These are phyloP conservation scores for Limnomonas spitsbergensis DNA, from an alignment of 139 green algal species.

Conservation along the genomic window DNA sequence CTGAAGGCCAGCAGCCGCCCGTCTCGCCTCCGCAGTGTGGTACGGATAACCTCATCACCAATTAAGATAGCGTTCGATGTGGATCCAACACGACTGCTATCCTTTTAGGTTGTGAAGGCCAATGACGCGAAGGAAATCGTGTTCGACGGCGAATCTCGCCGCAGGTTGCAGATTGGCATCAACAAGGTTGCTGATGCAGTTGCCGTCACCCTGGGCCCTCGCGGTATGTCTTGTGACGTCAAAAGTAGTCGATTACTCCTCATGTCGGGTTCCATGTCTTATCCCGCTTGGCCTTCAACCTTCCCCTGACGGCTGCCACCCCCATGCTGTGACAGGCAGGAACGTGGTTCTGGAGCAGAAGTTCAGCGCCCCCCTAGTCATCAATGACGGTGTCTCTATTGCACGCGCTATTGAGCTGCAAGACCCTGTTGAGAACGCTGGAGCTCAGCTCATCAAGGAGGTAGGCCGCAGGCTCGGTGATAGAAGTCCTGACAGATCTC, in stretches of 20 bases:
- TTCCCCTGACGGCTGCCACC: background rate
- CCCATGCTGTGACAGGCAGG: conserved; percentile 60
- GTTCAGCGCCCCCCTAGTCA: conserved; percentile 86
- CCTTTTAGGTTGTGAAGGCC: conserved; percentile 60
- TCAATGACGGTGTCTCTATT: conserved; percentile 98
- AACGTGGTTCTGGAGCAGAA: conserved; percentile 97
- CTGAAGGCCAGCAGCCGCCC: background rate
- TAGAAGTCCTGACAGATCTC: too few relatives aligned
- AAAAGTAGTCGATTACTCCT: too few relatives aligned
- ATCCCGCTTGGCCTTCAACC: too few relatives aligned
- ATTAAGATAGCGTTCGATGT: too few relatives aligned
- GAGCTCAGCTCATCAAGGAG: conserved; percentile 97
- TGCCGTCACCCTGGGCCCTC: conserved; percentile 89
- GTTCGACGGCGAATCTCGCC: conserved; percentile 85
- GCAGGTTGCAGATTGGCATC: conserved; percentile 90
- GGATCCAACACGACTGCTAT: too few relatives aligned
- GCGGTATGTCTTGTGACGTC: conserved; percentile 59
- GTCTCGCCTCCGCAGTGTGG: background rate
- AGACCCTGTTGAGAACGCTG: conserved; percentile 93
- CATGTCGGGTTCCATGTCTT: too few relatives aligned
- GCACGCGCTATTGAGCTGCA: conserved; percentile 92
- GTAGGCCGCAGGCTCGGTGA: conserved; percentile 44
- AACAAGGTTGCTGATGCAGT: conserved; percentile 98
- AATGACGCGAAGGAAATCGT: conserved; percentile 90
- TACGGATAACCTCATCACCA: too few relatives aligned